These are phyloP conservation scores for Decorospora gaudefroyi DNA, from an alignment of 2,329 filamentous ascomycete species.

Conservation along the genomic window DNA sequence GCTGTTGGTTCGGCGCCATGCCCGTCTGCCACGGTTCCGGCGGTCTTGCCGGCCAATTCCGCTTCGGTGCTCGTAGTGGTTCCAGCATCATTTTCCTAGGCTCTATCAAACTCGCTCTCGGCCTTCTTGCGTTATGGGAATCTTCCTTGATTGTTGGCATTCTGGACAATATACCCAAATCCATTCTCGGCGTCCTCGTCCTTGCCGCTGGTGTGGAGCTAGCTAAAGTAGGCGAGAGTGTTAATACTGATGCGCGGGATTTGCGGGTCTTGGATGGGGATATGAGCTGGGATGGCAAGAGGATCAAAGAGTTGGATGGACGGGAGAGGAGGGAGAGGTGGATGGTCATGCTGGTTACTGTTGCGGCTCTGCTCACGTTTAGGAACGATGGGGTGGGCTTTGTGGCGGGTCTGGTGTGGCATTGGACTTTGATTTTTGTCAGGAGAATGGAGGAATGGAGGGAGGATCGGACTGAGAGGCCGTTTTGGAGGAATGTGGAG, in stretches of 20 bases:
- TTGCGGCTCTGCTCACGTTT: slow-evolving; percentile 80
- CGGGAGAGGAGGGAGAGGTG: slow-evolving; percentile 74
- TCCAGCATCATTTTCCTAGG: slow-evolving; percentile 82
- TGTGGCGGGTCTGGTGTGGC: slow-evolving; percentile 76
- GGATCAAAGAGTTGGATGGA: slow-evolving; percentile 62
- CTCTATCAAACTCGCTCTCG: slow-evolving; percentile 72
- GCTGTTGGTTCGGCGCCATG: slow-evolving; percentile 94
- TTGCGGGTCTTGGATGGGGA: slow-evolving; percentile 51
- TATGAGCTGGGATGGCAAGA: slow-evolving; percentile 46
- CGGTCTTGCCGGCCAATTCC: slow-evolving; percentile 85
- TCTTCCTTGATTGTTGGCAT: slow-evolving; percentile 74
- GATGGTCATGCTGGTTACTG: slow-evolving; percentile 88
- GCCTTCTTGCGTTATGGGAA: slow-evolving; percentile 63
- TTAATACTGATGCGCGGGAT: slow-evolving; percentile 74
- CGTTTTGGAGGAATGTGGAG: slow-evolving; percentile 32
- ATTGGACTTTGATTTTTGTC: slow-evolving; percentile 63
- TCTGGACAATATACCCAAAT: slow-evolving; percentile 72
- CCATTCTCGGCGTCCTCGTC: slow-evolving; percentile 83
- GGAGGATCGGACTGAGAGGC: slow-evolving; percentile 18
- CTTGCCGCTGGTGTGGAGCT: slow-evolving; percentile 87
- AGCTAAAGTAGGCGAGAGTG: slow-evolving; percentile 78
- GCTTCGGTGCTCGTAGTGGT: slow-evolving; percentile 88
- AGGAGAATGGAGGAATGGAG: slow-evolving; percentile 33
- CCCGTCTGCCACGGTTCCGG: slow-evolving; percentile 93
- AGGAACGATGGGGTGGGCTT: slow-evolving; percentile 91